Evolutionary conservation across 2,329 filamentous ascomycete species (phyloP).

Genomic region (Trichoderma harzianum): DNA sequence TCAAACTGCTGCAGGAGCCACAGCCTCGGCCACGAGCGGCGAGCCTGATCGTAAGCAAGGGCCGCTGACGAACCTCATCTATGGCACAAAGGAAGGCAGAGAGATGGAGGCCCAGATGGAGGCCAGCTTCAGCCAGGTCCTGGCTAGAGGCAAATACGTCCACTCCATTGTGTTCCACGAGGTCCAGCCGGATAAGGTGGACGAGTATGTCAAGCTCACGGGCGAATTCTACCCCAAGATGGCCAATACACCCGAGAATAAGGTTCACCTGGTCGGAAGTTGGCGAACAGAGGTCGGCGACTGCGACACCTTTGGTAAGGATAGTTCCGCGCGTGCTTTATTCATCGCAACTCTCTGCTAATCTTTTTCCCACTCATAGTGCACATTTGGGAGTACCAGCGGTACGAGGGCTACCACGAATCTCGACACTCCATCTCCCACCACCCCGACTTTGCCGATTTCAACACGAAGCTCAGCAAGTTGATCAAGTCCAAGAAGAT

Average conservation of each 20-base stretch:
- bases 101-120: slow-evolving; percentile 95
- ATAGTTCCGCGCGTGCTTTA: neutral
- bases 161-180: slow-evolving; percentile 97
- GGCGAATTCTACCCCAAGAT: slow-evolving; percentile 90
- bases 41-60: slow-evolving; percentile 64
- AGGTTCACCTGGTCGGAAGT: slow-evolving; percentile 93
- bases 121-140: slow-evolving; percentile 89
- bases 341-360: neutral
- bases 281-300: slow-evolving; percentile 98
- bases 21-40: slow-evolving; percentile 54
- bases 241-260: slow-evolving; percentile 80
- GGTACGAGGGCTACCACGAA: slow-evolving; percentile 91
- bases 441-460: slow-evolving; percentile 79
- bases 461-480: slow-evolving; percentile 80
- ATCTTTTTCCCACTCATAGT: slow-evolving; percentile 50
- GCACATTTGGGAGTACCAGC: slow-evolving; percentile 99
- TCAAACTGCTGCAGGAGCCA: slow-evolving; percentile 35
- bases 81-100: slow-evolving; percentile 92
- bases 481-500: slow-evolving; percentile 81
- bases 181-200: slow-evolving; percentile 91
- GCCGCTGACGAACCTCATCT: slow-evolving; percentile 82
- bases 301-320: slow-evolving; percentile 88
- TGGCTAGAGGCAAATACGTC: slow-evolving; percentile 95
- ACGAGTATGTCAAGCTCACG: slow-evolving; percentile 88
- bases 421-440: slow-evolving; percentile 80